Base-by-base conservation (phyloP, 352 stramenopile species). In the Globisporangium okanoganense region DNA sequence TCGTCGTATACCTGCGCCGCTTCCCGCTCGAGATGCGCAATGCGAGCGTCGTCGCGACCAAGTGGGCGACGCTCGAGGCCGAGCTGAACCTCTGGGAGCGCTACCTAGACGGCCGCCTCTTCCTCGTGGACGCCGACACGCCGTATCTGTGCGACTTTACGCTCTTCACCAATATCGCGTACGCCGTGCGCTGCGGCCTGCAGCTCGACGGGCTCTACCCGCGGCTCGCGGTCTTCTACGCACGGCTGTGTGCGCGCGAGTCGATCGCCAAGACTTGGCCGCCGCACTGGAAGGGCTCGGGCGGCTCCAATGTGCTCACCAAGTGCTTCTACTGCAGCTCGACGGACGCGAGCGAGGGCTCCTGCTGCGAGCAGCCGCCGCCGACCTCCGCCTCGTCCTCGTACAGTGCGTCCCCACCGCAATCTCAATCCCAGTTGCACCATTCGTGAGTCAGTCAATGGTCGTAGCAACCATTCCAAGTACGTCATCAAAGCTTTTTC, bases 151-250 rank as follows among this genome's bases (percentile, higher is more conserved):
- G 82, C 62, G 85, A 94, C 64, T 90, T 86, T 51, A 87, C 82
- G 62, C 81, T 92, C 44, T 94, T 94, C 62, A 91, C 80, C 41
- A 94, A 94, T 70, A 63, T 94, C n/a, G 85, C 85, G 7, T 94
- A 94, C 65, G 85, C 85, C 22, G 85, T 94, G 48, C 79, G 85
- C n/a, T 94, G 85, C 72, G 85, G 85, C 3, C 62, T 94, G 36
- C 85, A 92, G 56, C 78, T 94, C 47, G 85, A 94, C 33, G 85
- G 82, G 18, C 71, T 94, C 0, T 94, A 92, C 61, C 85, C 85
- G 43, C 76, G 80, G 6, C 66, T 94, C 47, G 85, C 85, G 20
- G 87, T 81, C 70, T 88, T 91, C 31, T 94, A 94, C 69, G 71
- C 88, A 56, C 80, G 80, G 1, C 63, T 94, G 54, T 90, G 85